Percentiles rank a stretch among this genome's conserved stretches.
phyloP scores from a whole-genome alignment of 116 monocot species.

The Dioscorea cayenensis region DNA sequence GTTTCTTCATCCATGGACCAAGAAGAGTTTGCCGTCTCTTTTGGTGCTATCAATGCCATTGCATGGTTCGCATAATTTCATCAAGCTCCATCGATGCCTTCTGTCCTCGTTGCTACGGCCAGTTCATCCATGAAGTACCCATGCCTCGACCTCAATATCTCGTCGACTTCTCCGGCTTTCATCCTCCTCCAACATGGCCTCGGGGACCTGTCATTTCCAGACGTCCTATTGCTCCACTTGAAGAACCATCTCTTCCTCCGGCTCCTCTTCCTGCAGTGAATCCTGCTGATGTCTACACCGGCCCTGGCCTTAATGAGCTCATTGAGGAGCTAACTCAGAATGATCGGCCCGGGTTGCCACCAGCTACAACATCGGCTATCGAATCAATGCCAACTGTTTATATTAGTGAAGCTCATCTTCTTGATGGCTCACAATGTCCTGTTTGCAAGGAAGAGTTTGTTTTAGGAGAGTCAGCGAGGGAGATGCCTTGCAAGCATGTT shows the following conservation, averaged over 20 bases:
- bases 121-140: slow-evolving; percentile 51
- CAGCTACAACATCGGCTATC: slow-evolving; percentile 48
- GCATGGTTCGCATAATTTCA: slow-evolving; percentile 46
- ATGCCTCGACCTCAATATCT: slow-evolving; percentile 28
- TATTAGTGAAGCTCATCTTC: slow-evolving; percentile 35
- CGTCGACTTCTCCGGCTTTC: slow-evolving; percentile 10
- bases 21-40: slow-evolving; percentile 28
- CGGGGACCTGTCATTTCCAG: neutral
- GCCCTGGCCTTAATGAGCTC: slow-evolving; percentile 37
- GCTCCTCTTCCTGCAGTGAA: neutral
- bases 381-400: slow-evolving; percentile 54
- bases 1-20: neutral
- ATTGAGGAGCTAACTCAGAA: slow-evolving; percentile 72
- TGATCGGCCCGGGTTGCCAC: slow-evolving; percentile 70
- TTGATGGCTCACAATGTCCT: slow-evolving; percentile 66
- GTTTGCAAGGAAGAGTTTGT: slow-evolving; percentile 78
- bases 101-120: slow-evolving; percentile 66
- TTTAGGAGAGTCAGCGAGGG: slow-evolving; percentile 49
- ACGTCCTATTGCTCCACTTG: too few relatives aligned
- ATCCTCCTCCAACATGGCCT: neutral
- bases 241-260: too few relatives aligned
- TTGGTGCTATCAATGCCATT: slow-evolving; percentile 81
- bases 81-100: slow-evolving; percentile 31
- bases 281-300: slow-evolving; percentile 47
- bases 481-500: slow-evolving; percentile 85